Percentiles rank a stretch among this genome's conserved stretches.
Conservation (phyloP, 805 yeast species). For the Scheffersomyces lignosus region DNA sequence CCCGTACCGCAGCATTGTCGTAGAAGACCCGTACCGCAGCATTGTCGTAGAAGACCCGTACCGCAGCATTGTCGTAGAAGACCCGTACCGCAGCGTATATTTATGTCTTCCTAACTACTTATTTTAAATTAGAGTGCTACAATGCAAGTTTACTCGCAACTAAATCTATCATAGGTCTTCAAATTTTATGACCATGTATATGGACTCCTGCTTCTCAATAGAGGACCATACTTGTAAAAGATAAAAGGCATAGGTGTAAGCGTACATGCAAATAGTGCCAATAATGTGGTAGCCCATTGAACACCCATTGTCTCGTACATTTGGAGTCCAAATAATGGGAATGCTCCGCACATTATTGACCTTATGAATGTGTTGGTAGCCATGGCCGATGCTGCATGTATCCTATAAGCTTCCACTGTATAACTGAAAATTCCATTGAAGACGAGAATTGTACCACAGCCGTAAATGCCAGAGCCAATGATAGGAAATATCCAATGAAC, state of each 20-base stretch:
- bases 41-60: too few species aligned
- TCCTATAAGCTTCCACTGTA: slow-evolving; percentile 13
- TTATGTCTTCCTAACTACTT: too few species aligned
- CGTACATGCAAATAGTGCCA: slow-evolving; percentile 8
- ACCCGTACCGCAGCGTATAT: too few species aligned
- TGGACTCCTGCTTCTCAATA: slow-evolving; percentile 23
- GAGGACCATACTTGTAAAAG: slow-evolving; percentile 5
- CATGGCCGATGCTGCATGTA: slow-evolving; percentile 15
- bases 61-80: too few species aligned
- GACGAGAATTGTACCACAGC: slow-evolving; percentile 11
- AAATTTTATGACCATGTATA: slow-evolving; percentile 29
- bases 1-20: too few species aligned
- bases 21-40: too few species aligned
- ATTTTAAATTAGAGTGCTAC: too few species aligned
- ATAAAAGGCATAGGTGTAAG: slow-evolving; percentile 13
- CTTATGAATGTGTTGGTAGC: slow-evolving; percentile 15
- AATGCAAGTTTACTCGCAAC: too few species aligned
- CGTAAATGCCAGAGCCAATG: slow-evolving; percentile 12
- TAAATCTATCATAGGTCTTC: too few species aligned
- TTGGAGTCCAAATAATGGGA: slow-evolving; percentile 12
- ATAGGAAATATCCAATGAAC: slow-evolving; percentile 14
- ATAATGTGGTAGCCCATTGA: slow-evolving; percentile 14
- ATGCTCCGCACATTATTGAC: slow-evolving; percentile 11
- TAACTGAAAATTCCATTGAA: slow-evolving; percentile 15
- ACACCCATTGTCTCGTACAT: slow-evolving; percentile 13